Conservation (phyloP, 2,329 filamentous ascomycete species). For the Aspergillus chevalieri region DNA sequence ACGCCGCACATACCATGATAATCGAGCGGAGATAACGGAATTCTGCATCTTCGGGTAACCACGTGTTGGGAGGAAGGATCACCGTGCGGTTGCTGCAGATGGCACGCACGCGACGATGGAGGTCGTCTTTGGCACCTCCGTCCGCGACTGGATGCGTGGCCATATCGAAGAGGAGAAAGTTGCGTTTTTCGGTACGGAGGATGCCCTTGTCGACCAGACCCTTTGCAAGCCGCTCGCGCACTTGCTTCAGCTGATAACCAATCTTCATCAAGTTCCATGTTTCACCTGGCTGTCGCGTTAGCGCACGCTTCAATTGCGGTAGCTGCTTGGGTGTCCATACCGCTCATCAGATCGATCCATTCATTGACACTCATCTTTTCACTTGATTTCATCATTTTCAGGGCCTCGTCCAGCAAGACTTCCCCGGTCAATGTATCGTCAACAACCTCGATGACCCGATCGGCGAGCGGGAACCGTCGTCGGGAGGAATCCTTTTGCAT, state of each 20-base stretch:
- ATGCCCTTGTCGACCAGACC: constrained; percentile 98
- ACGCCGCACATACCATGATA: constrained; percentile 94
- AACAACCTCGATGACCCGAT: constrained; percentile 92
- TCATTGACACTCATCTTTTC: constrained; percentile 99
- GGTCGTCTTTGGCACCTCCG: constrained; percentile 94
- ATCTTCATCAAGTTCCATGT: constrained; percentile 99
- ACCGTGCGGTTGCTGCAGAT: constrained; percentile 91
- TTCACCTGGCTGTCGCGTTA: constrained; percentile 59
- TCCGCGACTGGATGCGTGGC: constrained; percentile 96
- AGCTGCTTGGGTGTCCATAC: constrained; percentile 47
- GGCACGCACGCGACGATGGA: constrained; percentile 84
- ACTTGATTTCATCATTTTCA: constrained; percentile 99
- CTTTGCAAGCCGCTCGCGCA: constrained; percentile 93
- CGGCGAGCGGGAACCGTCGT: constrained; percentile 84
- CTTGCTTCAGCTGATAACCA: constrained; percentile 98
- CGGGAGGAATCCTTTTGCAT: constrained; percentile 96
- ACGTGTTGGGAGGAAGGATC: constrained; percentile 77
- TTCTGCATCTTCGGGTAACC: constrained; percentile 88
- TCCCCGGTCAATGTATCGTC: constrained; percentile 95
- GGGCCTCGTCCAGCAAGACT: constrained; percentile 90
- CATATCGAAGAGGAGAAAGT: constrained; percentile 99
- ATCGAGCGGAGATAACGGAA: constrained; percentile 90
- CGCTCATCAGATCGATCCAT: constrained; percentile 99
- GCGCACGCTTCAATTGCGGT: constrained; percentile 6
- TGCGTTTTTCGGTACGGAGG: constrained; percentile 95